Conservation (phyloP, 2,329 filamentous ascomycete genomes). For the Graphiopsis chlorocephala region DNA sequence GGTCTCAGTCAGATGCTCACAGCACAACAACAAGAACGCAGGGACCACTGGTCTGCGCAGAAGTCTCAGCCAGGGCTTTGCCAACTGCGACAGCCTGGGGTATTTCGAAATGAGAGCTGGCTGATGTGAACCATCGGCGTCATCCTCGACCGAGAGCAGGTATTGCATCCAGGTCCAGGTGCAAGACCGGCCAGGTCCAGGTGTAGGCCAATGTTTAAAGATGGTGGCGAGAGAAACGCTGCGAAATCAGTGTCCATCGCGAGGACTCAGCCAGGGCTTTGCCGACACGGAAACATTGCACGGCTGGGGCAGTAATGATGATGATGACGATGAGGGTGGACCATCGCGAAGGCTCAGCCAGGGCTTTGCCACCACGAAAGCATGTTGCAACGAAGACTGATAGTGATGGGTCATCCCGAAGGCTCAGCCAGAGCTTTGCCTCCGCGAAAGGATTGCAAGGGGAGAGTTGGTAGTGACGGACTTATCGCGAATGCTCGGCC, state of each 20-base stretch:
- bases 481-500: not conserved
- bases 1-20: not conserved
- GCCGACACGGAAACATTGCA: not conserved
- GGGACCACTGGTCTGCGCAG: not conserved
- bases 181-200: not conserved
- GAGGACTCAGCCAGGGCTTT: not conserved
- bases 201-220: not conserved
- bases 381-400: no score
- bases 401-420: no score
- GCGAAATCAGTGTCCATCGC: not conserved
- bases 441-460: no score
- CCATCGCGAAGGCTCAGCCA: not conserved
- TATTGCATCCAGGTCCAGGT: not conserved
- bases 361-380: not conserved
- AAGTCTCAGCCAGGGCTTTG: no score
- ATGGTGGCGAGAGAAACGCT: not conserved
- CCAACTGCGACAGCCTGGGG: not conserved
- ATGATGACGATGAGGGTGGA: not conserved
- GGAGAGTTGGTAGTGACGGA: no score
- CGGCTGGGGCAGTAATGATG: no score
- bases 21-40: not conserved
- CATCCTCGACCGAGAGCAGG: not conserved
- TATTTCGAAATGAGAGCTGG: not conserved
- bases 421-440: no score
- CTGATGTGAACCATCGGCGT: not conserved